Evolutionary conservation across 352 stramenopile species (phyloP).

Genomic region (Phytophthora nicotianae): DNA sequence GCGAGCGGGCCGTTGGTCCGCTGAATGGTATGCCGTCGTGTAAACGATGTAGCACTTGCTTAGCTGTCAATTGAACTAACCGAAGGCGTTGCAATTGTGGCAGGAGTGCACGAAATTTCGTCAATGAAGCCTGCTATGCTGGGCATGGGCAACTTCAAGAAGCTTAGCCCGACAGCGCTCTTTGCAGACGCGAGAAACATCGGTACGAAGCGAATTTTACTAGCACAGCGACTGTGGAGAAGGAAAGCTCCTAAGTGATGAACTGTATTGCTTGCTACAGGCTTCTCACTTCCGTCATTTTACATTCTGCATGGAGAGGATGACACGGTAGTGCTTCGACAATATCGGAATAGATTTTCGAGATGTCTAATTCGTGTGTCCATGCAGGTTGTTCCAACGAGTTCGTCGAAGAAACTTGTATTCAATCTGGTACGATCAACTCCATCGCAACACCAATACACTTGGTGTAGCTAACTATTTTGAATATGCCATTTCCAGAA

Average conservation of each 20-base stretch:
- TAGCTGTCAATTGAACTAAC: conserved; percentile 1
- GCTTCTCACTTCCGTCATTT: conserved; percentile 50
- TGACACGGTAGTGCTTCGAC: conserved; percentile 39
- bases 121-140: conserved; percentile 81
- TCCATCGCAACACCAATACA: neutral
- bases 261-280: conserved; percentile 20
- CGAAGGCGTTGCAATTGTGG: neutral
- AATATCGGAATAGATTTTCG: neutral
- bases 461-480: conserved; percentile 1
- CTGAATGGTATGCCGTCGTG: conserved; percentile 38
- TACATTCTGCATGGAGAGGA: conserved; percentile 62
- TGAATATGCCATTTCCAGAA: conserved; percentile 32
- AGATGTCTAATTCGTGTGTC: neutral
- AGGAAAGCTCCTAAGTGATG: neutral
- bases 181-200: conserved; percentile 28
- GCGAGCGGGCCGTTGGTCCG: conserved; percentile 53
- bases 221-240: neutral
- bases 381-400: conserved; percentile 55
- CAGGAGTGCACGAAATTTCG: conserved; percentile 75
- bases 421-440: conserved; percentile 44
- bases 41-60: neutral
- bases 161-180: conserved; percentile 53
- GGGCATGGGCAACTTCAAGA: conserved; percentile 58
- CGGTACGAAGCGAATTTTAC: conserved; percentile 18
- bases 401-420: conserved; percentile 63